phyloP scores from a whole-genome alignment of 352 stramenopile genomes.

The Pythium monospermum region DNA sequence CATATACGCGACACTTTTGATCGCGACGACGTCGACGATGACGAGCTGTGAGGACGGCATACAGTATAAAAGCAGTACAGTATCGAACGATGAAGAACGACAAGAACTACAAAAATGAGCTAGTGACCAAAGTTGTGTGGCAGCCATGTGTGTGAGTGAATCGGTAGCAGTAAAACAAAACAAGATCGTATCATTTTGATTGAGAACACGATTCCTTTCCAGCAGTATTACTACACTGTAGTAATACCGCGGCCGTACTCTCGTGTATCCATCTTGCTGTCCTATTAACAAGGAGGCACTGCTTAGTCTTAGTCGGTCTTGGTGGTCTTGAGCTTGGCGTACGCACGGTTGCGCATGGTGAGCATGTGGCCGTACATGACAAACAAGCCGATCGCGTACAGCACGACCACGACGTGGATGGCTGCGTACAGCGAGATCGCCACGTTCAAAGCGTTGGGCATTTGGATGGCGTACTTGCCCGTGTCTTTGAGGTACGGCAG shows the following conservation, averaged over 20 bases:
- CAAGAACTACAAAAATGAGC: no score
- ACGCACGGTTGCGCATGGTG: constrained; percentile 71
- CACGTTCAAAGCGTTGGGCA: constrained; percentile 78
- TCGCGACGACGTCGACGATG: constrained; percentile 24
- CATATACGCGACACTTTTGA: constrained; percentile 46
- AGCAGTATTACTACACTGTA: no score
- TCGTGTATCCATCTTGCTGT: no score
- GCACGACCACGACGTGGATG: constrained; percentile 55
- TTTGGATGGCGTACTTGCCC: constrained; percentile 58
- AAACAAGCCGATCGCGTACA: constrained; percentile 67
- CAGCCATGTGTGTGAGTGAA: no score
- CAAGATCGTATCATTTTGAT: no score
- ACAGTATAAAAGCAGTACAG: no score
- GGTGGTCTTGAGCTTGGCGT: constrained; percentile 69
- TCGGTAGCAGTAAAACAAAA: no score
- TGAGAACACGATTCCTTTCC: no score
- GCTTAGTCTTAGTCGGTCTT: constrained; percentile 30
- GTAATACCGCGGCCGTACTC: no score
- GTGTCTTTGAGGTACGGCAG: constrained; percentile 42
- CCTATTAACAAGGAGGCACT: no score
- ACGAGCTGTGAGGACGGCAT: constrained; percentile 22
- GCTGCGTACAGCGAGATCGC: constrained; percentile 68
- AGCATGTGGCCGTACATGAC: constrained; percentile 87
- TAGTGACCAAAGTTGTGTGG: no score
- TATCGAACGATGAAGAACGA: no score